Conservation (phyloP, 2,329 filamentous ascomycete species). For the Xylariaceae sp. region DNA sequence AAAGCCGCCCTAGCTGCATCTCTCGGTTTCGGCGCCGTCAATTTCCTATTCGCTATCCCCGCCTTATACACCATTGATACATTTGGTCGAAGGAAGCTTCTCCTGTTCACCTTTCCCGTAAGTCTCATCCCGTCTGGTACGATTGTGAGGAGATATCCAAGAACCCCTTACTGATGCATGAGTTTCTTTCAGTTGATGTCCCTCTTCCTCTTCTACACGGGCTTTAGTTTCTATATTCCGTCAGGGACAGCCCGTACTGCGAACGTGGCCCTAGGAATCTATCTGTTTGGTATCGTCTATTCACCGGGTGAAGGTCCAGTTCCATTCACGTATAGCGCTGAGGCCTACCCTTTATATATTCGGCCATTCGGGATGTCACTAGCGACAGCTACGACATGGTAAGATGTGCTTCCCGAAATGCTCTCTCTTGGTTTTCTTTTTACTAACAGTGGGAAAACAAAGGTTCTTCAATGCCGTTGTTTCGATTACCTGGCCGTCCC, state of each 20-base stretch:
- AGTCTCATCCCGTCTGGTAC: constrained; percentile 1
- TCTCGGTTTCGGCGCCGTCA: constrained; percentile 59
- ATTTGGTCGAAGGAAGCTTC: constrained; percentile 58
- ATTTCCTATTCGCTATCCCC: constrained; percentile 59
- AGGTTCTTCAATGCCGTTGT: constrained; percentile 32
- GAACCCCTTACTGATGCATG: constrained; percentile 5
- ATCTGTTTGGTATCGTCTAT: constrained; percentile 47
- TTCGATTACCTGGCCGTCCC: constrained; percentile 42
- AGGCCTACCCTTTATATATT: constrained; percentile 60
- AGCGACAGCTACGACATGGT: constrained; percentile 47
- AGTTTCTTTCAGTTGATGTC: constrained; percentile 45
- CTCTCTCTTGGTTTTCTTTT: not conserved
- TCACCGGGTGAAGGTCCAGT: constrained; percentile 57
- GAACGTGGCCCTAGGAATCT: constrained; percentile 44
- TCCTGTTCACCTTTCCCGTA: constrained; percentile 56
- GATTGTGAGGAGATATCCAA: too few relatives aligned
- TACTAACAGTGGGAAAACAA: not conserved
- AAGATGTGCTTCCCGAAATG: not conserved
- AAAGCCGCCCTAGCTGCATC: constrained; percentile 52
- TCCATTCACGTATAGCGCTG: constrained; percentile 62
- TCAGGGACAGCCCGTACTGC: constrained; percentile 35
- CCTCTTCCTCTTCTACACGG: constrained; percentile 42
- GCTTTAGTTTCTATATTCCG: constrained; percentile 43
- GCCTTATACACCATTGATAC: constrained; percentile 63
- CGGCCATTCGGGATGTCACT: constrained; percentile 58